phyloP scores from a whole-genome alignment of 2,329 filamentous ascomycete genomes.

The Claviceps cyperi region DNA sequence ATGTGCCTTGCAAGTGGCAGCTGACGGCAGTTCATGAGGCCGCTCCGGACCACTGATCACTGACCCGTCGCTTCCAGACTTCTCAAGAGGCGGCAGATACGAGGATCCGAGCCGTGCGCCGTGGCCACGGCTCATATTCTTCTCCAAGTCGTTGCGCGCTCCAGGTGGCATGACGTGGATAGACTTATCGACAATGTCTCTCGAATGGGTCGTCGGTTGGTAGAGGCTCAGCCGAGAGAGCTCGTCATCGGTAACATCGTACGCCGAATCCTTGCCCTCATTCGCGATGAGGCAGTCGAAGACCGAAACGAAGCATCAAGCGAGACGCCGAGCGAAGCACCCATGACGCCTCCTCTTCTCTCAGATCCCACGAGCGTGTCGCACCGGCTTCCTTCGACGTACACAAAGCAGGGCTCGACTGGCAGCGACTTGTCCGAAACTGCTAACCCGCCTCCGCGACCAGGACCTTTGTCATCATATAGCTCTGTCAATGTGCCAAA shows the following conservation, averaged over 20 bases:
- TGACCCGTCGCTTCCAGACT: conserved; percentile 26
- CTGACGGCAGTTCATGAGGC: background rate
- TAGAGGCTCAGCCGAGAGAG: conserved; percentile 75
- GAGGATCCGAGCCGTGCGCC: conserved; percentile 75
- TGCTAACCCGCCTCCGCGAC: conserved; percentile 27
- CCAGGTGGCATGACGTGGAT: conserved; percentile 62
- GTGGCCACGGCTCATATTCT: conserved; percentile 83
- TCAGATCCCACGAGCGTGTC: conserved; percentile 15
- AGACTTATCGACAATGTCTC: conserved; percentile 70
- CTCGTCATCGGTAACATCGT: conserved; percentile 92
- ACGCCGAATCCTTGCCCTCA: conserved; percentile 73
- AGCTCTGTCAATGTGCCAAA: conserved; percentile 53
- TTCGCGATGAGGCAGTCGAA: conserved; percentile 80
- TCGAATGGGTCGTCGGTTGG: conserved; percentile 61
- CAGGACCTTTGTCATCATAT: conserved; percentile 46
- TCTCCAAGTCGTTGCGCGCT: conserved; percentile 69
- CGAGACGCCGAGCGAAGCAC: conserved; percentile 41
- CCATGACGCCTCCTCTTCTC: conserved; percentile 26
- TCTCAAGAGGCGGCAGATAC: conserved; percentile 81
- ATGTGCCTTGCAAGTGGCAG: background rate
- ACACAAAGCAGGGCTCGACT: conserved; percentile 20
- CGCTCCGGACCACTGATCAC: background rate
- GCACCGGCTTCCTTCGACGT: conserved; percentile 18
- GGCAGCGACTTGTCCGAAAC: conserved; percentile 15
- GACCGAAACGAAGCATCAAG: conserved; percentile 51